phyloP scores from a whole-genome alignment of 2,329 filamentous ascomycete genomes.

The Tolypocladium tropicale region DNA sequence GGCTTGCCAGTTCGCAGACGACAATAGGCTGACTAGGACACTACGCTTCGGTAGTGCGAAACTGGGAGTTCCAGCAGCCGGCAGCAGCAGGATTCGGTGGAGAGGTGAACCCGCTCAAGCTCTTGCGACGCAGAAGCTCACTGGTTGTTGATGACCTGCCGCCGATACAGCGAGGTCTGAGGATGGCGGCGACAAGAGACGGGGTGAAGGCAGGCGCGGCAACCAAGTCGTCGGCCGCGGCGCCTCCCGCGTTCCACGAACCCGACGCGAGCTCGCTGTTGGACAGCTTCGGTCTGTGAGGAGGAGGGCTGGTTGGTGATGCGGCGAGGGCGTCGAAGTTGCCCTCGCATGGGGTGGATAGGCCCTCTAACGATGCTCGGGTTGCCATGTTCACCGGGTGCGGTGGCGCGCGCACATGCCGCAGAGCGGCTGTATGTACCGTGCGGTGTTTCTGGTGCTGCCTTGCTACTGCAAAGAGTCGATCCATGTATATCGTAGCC shows the following conservation, averaged over 20 bases:
- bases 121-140: constrained; percentile 63
- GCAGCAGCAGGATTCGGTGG: constrained; percentile 26
- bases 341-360: no score
- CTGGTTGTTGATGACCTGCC: constrained; percentile 71
- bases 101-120: constrained; percentile 52
- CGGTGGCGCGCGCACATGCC: neutral
- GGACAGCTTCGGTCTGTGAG: constrained; percentile 84
- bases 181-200: constrained; percentile 9
- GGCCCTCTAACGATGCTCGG: neutral
- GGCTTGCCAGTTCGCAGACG: neutral
- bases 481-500: no score
- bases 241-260: constrained; percentile 77
- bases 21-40: constrained; percentile 7
- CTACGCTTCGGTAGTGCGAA: constrained; percentile 44
- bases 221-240: constrained; percentile 35
- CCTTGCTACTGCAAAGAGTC: no score
- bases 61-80: constrained; percentile 69
- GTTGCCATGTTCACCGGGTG: neutral
- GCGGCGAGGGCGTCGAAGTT: neutral
- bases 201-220: constrained; percentile 19
- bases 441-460: no score
- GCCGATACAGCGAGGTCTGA: constrained; percentile 30
- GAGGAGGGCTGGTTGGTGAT: neutral
- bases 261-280: constrained; percentile 82
- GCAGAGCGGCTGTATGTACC: no score